These are phyloP conservation scores for Tuctoria greenei DNA, from an alignment of 176 grass and related monocot species.

Conservation along the genomic window DNA sequence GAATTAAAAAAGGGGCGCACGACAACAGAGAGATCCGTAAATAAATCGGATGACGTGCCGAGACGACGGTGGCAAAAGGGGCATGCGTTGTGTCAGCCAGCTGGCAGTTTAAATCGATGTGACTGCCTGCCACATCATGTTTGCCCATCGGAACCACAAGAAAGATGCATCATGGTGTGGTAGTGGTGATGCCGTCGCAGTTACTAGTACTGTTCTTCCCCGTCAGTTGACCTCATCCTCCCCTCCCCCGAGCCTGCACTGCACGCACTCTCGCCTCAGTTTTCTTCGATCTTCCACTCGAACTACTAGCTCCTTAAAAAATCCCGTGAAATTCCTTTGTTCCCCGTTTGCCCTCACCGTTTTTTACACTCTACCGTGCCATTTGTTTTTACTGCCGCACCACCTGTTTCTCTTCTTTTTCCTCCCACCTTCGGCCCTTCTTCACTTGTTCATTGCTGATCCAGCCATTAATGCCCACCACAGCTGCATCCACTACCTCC, in stretches of 20 bases:
- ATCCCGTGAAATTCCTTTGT: too few relatives aligned
- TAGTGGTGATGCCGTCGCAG: constrained; percentile 9
- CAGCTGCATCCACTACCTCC: constrained; percentile 17
- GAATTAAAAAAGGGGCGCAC: neutral
- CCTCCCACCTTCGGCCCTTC: neutral
- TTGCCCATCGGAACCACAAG: too few relatives aligned
- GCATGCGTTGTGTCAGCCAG: constrained; percentile 4
- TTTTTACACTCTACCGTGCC: constrained; percentile 22
- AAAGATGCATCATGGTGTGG: too few relatives aligned
- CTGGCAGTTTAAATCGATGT: constrained; percentile 12
- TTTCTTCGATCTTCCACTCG: neutral
- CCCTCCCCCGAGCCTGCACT: neutral
- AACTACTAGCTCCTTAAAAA: too few relatives aligned
- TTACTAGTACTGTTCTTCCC: constrained; percentile 41
- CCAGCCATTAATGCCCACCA: constrained; percentile 53
- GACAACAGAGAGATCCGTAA: neutral
- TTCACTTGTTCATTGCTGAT: constrained; percentile 5
- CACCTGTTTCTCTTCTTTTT: constrained; percentile 14
- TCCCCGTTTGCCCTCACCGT: too few relatives aligned
- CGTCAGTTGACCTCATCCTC: constrained; percentile 40
- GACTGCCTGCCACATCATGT: too few relatives aligned
- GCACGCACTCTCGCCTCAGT: neutral
- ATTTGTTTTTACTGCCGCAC: constrained; percentile 41
- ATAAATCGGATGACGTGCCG: neutral
- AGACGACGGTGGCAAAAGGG: constrained; percentile 22